phyloP scores from a whole-genome alignment of 495 filamentous ascomycete genomes.

The Delitschia confertaspora region DNA sequence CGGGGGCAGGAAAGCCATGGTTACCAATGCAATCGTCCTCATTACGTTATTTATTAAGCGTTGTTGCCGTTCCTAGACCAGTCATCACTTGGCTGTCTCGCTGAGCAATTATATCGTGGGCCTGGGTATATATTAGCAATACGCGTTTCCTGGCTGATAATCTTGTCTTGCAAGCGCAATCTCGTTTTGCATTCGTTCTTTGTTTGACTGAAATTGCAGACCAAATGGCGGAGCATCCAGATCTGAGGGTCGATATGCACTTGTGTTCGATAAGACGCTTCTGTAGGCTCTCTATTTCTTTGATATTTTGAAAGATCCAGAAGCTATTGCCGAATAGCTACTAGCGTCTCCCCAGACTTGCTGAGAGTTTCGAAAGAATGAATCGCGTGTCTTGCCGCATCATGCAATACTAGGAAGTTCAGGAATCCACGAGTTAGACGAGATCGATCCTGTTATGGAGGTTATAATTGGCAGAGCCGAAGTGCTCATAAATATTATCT shows the following conservation, averaged over 20 bases:
- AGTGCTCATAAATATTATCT: no score
- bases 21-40: no score
- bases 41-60: no score
- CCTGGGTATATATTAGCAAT: no score
- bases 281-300: background rate
- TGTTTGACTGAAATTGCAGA: constrained; percentile 3
- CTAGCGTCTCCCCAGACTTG: constrained; percentile 4
- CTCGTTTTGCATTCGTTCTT: no score
- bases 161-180: no score
- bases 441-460: constrained; percentile 3
- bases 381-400: constrained; percentile 9
- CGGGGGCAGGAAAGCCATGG: no score
- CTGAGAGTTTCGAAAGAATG: constrained; percentile 9
- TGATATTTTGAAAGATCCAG: background rate
- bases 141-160: no score
- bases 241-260: constrained; percentile 5
- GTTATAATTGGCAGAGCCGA: no score
- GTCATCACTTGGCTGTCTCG: no score
- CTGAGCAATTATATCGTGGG: no score
- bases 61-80: no score
- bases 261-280: background rate
- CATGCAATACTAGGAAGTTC: constrained; percentile 6
- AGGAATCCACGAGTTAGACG: background rate
- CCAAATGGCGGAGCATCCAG: constrained; percentile 8
- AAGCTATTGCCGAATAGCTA: constrained; percentile 1